These are phyloP conservation scores for Claviceps spartinae DNA, from an alignment of 2,329 filamentous ascomycete genomes.

Conservation along the genomic window DNA sequence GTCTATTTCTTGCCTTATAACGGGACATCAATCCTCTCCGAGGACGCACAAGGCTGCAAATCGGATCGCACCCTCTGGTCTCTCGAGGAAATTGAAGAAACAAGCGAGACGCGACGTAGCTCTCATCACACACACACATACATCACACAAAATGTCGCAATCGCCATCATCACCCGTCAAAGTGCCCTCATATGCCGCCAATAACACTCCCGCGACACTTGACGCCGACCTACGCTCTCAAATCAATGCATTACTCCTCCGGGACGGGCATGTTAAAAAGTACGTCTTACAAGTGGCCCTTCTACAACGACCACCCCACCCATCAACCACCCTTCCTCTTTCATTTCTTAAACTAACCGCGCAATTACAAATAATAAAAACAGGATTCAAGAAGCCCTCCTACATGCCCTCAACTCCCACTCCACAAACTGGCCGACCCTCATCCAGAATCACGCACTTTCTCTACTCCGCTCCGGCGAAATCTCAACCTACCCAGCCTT, in stretches of 20 bases:
- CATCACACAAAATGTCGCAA: slow-evolving; percentile 26
- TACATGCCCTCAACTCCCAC: slow-evolving; percentile 47
- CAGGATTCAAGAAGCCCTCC: slow-evolving; percentile 46
- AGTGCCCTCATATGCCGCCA: slow-evolving; percentile 44
- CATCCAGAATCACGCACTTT: slow-evolving; percentile 45
- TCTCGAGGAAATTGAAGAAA: not conserved
- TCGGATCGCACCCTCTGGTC: not conserved
- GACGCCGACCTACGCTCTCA: slow-evolving; percentile 49
- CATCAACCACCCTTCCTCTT: not conserved
- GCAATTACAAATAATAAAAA: slow-evolving; percentile 19
- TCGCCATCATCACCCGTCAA: slow-evolving; percentile 43
- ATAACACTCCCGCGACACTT: slow-evolving; percentile 43
- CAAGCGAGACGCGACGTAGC: not conserved
- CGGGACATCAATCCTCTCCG: not conserved
- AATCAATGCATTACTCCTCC: slow-evolving; percentile 44
- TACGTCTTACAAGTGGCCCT: slow-evolving; percentile 17
- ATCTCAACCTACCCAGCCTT: slow-evolving; percentile 47
- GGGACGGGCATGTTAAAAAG: slow-evolving; percentile 46
- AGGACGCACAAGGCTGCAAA: not conserved
- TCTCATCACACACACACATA: not conserved
- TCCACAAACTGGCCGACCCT: slow-evolving; percentile 48
- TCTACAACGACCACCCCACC: not conserved
- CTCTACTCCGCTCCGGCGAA: slow-evolving; percentile 46
- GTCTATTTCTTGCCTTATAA: no score
- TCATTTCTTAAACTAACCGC: not conserved